These are phyloP conservation scores for Coelastrella sp. DNA, from an alignment of 139 green algal genomes.

Conservation along the genomic window DNA sequence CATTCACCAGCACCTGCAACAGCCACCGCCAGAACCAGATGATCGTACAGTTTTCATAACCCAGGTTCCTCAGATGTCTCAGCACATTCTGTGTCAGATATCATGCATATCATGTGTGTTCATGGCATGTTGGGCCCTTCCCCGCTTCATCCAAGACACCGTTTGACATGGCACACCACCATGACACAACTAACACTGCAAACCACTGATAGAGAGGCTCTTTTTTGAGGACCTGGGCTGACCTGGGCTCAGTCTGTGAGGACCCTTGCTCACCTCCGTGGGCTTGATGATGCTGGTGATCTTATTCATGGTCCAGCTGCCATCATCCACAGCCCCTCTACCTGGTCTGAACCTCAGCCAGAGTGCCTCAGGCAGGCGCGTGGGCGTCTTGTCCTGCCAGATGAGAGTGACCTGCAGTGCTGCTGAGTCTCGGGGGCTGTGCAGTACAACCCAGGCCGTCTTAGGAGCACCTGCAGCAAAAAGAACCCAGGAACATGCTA, in stretches of 20 bases:
- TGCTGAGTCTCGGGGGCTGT: not conserved
- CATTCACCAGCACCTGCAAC: slow-evolving; percentile 60
- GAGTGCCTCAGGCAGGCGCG: slow-evolving; percentile 70
- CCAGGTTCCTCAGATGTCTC: too few species aligned
- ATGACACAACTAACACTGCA: not conserved
- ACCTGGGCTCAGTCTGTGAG: too few species aligned
- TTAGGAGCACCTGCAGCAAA: slow-evolving; percentile 52
- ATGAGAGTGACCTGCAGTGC: slow-evolving; percentile 51
- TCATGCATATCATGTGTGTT: not conserved
- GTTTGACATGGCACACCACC: not conserved
- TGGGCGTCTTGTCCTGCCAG: slow-evolving; percentile 75
- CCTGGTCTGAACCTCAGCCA: slow-evolving; percentile 57
- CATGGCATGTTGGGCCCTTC: not conserved
- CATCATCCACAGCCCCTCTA: slow-evolving; percentile 42
- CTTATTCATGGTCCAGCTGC: slow-evolving; percentile 67
- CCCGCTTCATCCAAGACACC: not conserved
- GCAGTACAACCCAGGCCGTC: slow-evolving; percentile 54
- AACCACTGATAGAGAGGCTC: not conserved
- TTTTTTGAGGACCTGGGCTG: too few species aligned
- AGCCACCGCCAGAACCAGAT: not conserved
- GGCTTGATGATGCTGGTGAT: slow-evolving; percentile 60
- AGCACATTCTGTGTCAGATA: too few species aligned
- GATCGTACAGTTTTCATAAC: not conserved
- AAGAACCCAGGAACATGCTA: not conserved
- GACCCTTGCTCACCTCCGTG: slow-evolving; percentile 49